Evolutionary conservation across 768 basidiomycete species (phyloP).

Genomic region (Gautieria morchelliformis): DNA sequence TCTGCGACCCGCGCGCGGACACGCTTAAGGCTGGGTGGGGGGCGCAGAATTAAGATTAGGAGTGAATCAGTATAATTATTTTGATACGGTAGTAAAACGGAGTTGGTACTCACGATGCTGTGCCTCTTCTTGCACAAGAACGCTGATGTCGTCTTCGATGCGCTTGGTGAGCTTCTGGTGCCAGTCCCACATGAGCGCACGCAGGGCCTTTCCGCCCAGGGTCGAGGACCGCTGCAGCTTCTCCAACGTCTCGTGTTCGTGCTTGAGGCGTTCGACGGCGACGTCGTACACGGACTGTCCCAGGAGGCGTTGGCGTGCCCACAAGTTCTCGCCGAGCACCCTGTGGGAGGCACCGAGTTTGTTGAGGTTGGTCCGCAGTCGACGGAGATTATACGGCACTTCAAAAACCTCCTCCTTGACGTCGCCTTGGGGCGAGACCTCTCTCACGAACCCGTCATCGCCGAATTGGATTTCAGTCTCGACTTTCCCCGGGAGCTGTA

Average conservation of each 20-base stretch:
- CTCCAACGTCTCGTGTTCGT: slow-evolving; percentile 49
- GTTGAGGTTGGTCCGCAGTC: slow-evolving; percentile 59
- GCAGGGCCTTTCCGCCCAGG: slow-evolving; percentile 45
- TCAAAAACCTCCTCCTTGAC: slow-evolving; percentile 18
- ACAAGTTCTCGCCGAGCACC: slow-evolving; percentile 55
- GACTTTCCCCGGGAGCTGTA: slow-evolving; percentile 3
- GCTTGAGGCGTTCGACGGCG: slow-evolving; percentile 59
- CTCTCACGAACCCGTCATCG: slow-evolving; percentile 7
- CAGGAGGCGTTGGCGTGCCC: slow-evolving; percentile 68
- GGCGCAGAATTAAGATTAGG: background rate
- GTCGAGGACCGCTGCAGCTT: slow-evolving; percentile 24
- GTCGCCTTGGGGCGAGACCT: slow-evolving; percentile 5
- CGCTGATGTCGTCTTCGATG: slow-evolving; percentile 41
- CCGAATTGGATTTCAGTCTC: slow-evolving; percentile 7
- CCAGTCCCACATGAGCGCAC: slow-evolving; percentile 85
- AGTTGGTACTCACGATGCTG: background rate
- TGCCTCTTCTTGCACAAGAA: slow-evolving; percentile 32
- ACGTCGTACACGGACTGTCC: slow-evolving; percentile 84
- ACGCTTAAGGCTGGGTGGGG: background rate
- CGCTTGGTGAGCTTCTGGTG: slow-evolving; percentile 47
- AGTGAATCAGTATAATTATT: background rate
- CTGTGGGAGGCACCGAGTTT: slow-evolving; percentile 53
- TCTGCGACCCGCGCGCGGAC: slow-evolving; percentile 4
- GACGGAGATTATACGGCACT: slow-evolving; percentile 68
- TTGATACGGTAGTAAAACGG: background rate